Conservation (phyloP, 768 basidiomycete species). For the Phallus indusiatus region DNA sequence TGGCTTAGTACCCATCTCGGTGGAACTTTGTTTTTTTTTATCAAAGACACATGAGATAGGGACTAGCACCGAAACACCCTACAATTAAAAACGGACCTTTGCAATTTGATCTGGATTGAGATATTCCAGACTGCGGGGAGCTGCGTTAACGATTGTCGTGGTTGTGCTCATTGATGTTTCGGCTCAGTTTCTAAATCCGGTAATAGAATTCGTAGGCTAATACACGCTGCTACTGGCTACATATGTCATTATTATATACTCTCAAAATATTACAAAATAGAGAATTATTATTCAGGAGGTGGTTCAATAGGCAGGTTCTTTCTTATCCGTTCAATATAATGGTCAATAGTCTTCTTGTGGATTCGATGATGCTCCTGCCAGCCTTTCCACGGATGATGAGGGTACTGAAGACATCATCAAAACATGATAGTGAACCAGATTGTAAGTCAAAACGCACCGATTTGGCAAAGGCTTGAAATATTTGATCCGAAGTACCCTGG, state of each 20-base stretch:
- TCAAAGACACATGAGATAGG: not conserved
- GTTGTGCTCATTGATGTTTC: not conserved
- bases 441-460: slow-evolving; percentile 33
- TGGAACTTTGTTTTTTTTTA: slow-evolving; percentile 35
- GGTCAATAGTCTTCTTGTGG: slow-evolving; percentile 79
- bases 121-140: slow-evolving; percentile 29
- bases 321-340: slow-evolving; percentile 53
- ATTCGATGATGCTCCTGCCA: slow-evolving; percentile 91
- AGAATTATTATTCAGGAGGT: not conserved
- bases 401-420: slow-evolving; percentile 40
- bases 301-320: slow-evolving; percentile 46
- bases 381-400: slow-evolving; percentile 89
- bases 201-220: too few relatives aligned
- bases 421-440: not conserved
- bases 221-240: not conserved
- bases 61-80: not conserved
- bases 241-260: not conserved
- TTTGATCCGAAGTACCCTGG: slow-evolving; percentile 73
- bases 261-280: not conserved
- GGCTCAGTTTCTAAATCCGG: too few relatives aligned
- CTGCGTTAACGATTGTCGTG: not conserved
- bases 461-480: slow-evolving; percentile 74
- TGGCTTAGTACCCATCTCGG: slow-evolving; percentile 34
- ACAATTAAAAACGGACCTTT: slow-evolving; percentile 28
- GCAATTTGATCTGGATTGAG: slow-evolving; percentile 49